Evolutionary conservation across 2,329 filamentous ascomycete species (phyloP).

Genomic region (Ophiognomonia clavigignenti-juglandacearum): DNA sequence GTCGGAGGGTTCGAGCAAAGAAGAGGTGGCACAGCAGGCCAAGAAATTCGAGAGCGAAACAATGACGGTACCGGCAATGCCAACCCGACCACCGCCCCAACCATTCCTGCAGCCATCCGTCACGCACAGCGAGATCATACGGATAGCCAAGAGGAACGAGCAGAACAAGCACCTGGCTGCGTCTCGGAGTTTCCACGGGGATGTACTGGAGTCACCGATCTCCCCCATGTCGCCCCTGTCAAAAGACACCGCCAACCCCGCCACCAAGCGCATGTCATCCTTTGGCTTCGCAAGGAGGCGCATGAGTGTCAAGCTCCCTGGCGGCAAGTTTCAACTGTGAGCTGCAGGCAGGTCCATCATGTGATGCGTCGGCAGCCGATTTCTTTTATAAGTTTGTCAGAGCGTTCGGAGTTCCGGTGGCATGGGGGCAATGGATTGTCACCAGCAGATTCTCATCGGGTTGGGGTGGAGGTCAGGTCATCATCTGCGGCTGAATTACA

Average conservation of each 20-base stretch:
- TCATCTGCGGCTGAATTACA: neutral
- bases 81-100: constrained; percentile 21
- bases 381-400: neutral
- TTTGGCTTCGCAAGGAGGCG: constrained; percentile 13
- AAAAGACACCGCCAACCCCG: constrained; percentile 3
- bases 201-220: constrained; percentile 8
- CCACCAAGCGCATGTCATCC: constrained; percentile 13
- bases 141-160: constrained; percentile 36
- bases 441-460: neutral
- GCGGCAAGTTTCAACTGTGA: constrained; percentile 12
- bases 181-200: neutral
- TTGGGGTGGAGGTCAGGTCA: neutral
- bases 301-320: constrained; percentile 16
- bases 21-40: constrained; percentile 1
- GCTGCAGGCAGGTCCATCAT: neutral
- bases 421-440: neutral
- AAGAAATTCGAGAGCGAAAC: constrained; percentile 24
- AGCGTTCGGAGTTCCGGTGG: constrained; percentile 7
- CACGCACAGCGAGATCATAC: constrained; percentile 45
- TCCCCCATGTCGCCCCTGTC: constrained; percentile 13
- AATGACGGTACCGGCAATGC: constrained; percentile 22
- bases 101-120: constrained; percentile 28
- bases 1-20: neutral
- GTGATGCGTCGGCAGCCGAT: neutral
- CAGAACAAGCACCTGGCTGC: constrained; percentile 4